Evolutionary conservation across 257 asterid genomes (phyloP), one percentile per base, ranked within the genome.

Genomic region (Solanum arcanum): DNA sequence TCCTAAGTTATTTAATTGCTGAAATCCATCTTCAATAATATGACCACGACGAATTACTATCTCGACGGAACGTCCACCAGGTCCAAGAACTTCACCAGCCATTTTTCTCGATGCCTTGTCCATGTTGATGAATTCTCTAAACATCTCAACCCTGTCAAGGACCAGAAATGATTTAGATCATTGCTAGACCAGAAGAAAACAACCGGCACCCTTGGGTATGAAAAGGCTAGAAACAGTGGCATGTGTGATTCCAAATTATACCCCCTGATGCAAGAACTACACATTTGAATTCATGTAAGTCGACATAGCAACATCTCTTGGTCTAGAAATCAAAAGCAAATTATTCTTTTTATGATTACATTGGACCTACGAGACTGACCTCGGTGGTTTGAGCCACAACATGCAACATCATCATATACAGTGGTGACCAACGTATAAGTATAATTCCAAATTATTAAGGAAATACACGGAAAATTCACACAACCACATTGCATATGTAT

Each of bases 21-120:
- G 94, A 91, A 97, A 87, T 70, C 99, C 99, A 93, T 97, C 99
- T 93, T 97, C 98, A 89, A 95, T 92, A 62, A 97, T 89, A 92
- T 91, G 97, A 89, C 91, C 94, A 42, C 99, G 98, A 25, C 98
- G 98, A 85, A 95, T 91, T 86, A 95, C 95, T 86, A 97, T 88
- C 93, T 97, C 98, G 86, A 92, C 86, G 87, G 97, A 89, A 89
- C 94, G 94, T 80, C 94, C 90, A 87, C 98, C 98, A 62, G 95
- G 96, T 83, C 91, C 96, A 88, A 90, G 86, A 80, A 90, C 94
- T 90, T 94, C 98, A 75, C 98, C 99, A 75, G 98, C 94, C 94
- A 92, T 87, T 89, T 96, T 92, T 91, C 99, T 94, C 16, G 96
- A 94, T 86, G 88, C 94, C 89, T 97, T 97, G 88, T 97, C 98